Evolutionary conservation across 2,329 filamentous ascomycete species (phyloP).

Genomic region (Triangularia verruculosa): DNA sequence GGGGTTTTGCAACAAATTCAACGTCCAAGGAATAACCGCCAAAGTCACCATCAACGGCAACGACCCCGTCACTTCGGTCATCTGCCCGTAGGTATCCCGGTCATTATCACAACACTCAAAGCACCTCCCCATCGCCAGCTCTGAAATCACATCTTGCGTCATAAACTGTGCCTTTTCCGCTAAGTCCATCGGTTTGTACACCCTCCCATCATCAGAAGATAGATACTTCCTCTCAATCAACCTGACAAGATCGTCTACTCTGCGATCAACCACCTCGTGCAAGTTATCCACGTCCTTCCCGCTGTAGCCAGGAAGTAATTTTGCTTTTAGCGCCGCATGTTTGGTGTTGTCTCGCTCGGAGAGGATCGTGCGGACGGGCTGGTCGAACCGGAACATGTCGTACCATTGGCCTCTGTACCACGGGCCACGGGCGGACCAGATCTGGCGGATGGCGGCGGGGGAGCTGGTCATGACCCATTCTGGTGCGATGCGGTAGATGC

Average conservation of each 20-base stretch:
- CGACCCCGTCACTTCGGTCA: conserved; percentile 35
- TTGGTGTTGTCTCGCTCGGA: conserved; percentile 11
- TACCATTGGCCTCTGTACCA: conserved; percentile 17
- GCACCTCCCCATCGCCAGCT: conserved; percentile 47
- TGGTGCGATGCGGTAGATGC: conserved; percentile 18
- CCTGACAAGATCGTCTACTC: conserved; percentile 43
- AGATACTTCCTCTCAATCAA: conserved; percentile 44
- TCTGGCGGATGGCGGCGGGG: conserved; percentile 17
- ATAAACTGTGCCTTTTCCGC: conserved; percentile 50
- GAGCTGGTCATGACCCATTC: conserved; percentile 18
- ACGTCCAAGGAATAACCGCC: conserved; percentile 42
- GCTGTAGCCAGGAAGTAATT: conserved; percentile 32
- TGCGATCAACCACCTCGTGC: conserved; percentile 41
- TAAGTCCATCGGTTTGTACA: conserved; percentile 45
- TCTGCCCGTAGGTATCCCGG: conserved; percentile 43
- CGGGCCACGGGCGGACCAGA: conserved; percentile 17
- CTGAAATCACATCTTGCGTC: conserved; percentile 54
- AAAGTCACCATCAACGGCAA: conserved; percentile 44
- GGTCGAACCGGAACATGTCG: conserved; percentile 15
- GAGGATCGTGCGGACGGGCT: conserved; percentile 14
- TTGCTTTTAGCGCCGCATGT: conserved; percentile 30
- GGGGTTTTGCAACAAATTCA: conserved; percentile 39
- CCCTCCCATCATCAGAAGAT: conserved; percentile 24
- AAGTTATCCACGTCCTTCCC: conserved; percentile 34
- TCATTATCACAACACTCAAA: conserved; percentile 48